Evolutionary conservation across 495 filamentous ascomycete species (phyloP).

Genomic region (Tuber microsphaerosporum): DNA sequence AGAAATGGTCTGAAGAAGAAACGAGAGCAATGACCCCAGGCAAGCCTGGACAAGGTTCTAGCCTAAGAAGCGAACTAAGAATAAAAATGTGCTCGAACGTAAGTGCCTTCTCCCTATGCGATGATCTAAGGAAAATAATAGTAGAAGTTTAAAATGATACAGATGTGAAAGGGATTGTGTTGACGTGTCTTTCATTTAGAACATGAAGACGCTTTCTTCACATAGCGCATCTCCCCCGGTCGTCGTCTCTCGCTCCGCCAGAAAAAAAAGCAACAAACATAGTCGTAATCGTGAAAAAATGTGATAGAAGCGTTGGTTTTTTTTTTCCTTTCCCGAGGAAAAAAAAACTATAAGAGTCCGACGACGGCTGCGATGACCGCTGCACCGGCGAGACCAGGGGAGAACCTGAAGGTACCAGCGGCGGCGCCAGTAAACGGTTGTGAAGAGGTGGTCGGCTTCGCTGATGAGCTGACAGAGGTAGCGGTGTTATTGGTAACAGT

Average conservation of each 20-base stretch:
- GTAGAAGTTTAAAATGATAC: background rate
- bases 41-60: background rate
- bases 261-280: background rate
- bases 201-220: background rate
- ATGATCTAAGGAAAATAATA: background rate
- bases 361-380: conserved; percentile 15
- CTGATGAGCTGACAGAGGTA: background rate
- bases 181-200: background rate
- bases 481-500: conserved; percentile 14
- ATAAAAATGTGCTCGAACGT: background rate
- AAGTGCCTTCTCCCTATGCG: background rate
- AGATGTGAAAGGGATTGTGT: background rate
- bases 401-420: conserved; percentile 7
- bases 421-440: conserved; percentile 13
- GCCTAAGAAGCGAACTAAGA: background rate
- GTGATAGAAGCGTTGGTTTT: background rate
- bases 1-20: background rate
- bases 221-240: background rate
- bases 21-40: background rate
- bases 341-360: conserved; percentile 19
- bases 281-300: background rate
- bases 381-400: conserved; percentile 20
- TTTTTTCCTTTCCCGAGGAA: background rate
- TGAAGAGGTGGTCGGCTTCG: conserved; percentile 9
- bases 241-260: background rate